Base-by-base conservation (phyloP, 495 filamentous ascomycete genomes). In the Annulohypoxylon stygium region DNA sequence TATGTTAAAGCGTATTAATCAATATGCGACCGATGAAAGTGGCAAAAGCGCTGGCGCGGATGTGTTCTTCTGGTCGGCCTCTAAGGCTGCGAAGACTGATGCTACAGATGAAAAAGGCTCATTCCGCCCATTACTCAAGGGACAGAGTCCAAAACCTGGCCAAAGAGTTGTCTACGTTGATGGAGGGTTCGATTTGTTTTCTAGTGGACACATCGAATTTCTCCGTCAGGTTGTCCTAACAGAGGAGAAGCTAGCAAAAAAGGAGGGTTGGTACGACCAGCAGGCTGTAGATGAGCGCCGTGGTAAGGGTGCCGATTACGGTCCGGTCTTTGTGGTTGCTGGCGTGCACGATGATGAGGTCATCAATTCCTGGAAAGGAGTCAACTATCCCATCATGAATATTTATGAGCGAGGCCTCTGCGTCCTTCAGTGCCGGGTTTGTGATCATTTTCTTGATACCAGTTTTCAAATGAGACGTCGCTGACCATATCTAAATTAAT, bases 341-440 rank as follows among this genome's bases (percentile, higher is more conserved):
- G 96, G 96, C 26, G 90, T 99, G 30, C 97, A 99, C 77, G 92
- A 97, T 76, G 96, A 99, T 80, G 87, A 90, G 69, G 94, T 95
- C 47, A 96, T 99, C 78, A 98, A 98, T 80, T 80, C 90, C 73
- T 95, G 93, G 92, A 98, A 98, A 82, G 95, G 97, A 9, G 83
- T 97, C 71, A 99, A 99, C 81, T 98, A 98, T 78, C 96, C 96
- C 1, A 98, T 99, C 79, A 99, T 98, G 96, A 98, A 97, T 82
- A 93, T 98, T 43, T 97, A 94, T 75, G 96, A 99, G 85, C 90
- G 96, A 57, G 93, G 93, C 5, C 89, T 99, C 20, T 98, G 96
- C 79, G 96, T 98, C 45, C 86, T 98, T 36, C 96, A 98, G 74
- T 99, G 96, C 79, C 89, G 89, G 73, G 94, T 96, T 86, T 73